A percentile compares a stretch with the other conserved stretches of the same genome.
These are phyloP conservation scores for Dryas alaskensis DNA, from an alignment of 306 rosid genomes.

Conservation along the genomic window DNA sequence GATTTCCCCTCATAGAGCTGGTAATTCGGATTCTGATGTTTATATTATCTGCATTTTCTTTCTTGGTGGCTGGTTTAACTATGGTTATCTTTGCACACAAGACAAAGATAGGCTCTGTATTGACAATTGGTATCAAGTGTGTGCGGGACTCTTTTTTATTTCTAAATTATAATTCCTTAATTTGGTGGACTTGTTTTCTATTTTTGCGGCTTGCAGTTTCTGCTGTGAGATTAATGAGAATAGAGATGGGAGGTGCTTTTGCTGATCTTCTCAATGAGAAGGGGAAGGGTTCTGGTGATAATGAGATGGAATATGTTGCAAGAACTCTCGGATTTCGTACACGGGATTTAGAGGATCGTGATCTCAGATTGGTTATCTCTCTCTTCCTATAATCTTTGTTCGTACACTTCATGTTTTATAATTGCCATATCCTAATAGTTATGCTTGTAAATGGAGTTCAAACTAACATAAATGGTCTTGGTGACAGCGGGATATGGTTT, in stretches of 20 bases:
- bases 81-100: constrained; percentile 1
- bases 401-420: not conserved
- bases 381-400: constrained; percentile 23
- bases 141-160: not conserved
- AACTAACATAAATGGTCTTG: not conserved
- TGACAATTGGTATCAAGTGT: not conserved
- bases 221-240: constrained; percentile 82
- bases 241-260: constrained; percentile 91
- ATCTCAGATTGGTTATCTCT: constrained; percentile 73
- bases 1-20: constrained; percentile 92
- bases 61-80: not conserved
- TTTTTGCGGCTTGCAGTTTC: constrained; percentile 42
- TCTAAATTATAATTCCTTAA: constrained; percentile 7
- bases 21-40: constrained; percentile 31
- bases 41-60: constrained; percentile 5
- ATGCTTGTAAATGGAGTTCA: not conserved
- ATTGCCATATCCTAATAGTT: not conserved
- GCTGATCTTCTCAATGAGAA: constrained; percentile 90
- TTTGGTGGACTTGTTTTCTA: constrained; percentile 8
- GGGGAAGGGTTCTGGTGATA: constrained; percentile 93
- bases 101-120: not conserved
- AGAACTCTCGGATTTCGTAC: constrained; percentile 87
- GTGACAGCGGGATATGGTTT: not conserved
- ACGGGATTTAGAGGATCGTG: constrained; percentile 61
- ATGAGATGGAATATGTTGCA: constrained; percentile 84